A percentile compares a stretch with the other conserved stretches of the same genome.
These are phyloP conservation scores for Leccinum angustisporum DNA, from an alignment of 1,284 basidiomycete species.

Conservation along the genomic window DNA sequence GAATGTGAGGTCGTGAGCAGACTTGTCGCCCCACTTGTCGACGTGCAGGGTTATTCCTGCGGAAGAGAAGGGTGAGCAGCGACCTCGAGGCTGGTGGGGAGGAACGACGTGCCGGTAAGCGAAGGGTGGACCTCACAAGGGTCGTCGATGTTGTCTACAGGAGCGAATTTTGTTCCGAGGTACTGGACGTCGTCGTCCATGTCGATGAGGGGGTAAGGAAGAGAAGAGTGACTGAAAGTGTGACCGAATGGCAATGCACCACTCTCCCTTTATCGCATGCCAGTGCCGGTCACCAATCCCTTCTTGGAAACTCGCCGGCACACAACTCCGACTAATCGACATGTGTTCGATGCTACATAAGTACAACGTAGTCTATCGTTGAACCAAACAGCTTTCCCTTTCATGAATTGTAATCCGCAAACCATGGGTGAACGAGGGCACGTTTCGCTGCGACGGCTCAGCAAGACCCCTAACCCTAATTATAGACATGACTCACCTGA, in stretches of 20 bases:
- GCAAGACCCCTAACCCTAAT: constrained; percentile 5
- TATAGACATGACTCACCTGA: constrained; percentile 58
- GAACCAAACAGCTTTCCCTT: neutral
- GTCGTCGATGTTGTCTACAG: constrained; percentile 13
- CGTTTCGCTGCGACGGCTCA: constrained; percentile 66
- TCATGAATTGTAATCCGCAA: constrained; percentile 51
- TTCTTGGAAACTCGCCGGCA: constrained; percentile 27
- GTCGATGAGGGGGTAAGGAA: constrained; percentile 8
- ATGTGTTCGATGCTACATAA: constrained; percentile 14
- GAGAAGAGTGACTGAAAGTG: constrained; percentile 16
- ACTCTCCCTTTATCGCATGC: constrained; percentile 26
- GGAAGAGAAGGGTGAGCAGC: constrained; percentile 13
- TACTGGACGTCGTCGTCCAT: constrained; percentile 37
- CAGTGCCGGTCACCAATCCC: constrained; percentile 20
- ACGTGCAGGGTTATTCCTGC: constrained; percentile 31
- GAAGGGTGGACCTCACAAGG: constrained; percentile 17
- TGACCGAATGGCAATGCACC: constrained; percentile 35
- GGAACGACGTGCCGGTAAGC: constrained; percentile 26
- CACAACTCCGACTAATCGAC: constrained; percentile 1
- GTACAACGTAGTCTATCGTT: constrained; percentile 23
- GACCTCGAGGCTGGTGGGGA: constrained; percentile 3
- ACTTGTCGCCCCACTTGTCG: constrained; percentile 32
- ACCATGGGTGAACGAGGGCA: constrained; percentile 82
- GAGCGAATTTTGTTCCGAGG: constrained; percentile 30
- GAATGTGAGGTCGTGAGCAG: constrained; percentile 30